phyloP scores from a whole-genome alignment of 345 rosid genomes.

The Schrenkiella parvula region DNA sequence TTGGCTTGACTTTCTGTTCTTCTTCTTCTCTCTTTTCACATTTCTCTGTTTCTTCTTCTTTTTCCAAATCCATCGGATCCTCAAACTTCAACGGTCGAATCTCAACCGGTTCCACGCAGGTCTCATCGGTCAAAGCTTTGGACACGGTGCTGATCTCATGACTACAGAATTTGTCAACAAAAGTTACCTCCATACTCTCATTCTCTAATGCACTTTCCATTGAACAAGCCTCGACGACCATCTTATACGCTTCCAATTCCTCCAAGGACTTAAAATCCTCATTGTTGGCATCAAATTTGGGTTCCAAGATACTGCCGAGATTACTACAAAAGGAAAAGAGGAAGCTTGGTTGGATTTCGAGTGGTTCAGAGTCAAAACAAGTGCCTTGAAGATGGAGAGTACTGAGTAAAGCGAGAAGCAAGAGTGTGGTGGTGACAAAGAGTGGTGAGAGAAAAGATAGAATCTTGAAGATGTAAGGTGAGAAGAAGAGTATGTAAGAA shows the following conservation, averaged over 20 bases:
- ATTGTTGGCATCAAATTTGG: slow-evolving; percentile 34
- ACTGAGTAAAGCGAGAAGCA: slow-evolving; percentile 50
- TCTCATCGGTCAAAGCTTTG: not conserved
- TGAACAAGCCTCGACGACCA: slow-evolving; percentile 47
- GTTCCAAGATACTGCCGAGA: slow-evolving; percentile 40
- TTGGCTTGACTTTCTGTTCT: slow-evolving; percentile 46
- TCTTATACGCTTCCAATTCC: slow-evolving; percentile 60
- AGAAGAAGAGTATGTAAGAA: slow-evolving; percentile 55
- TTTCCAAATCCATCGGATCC: not conserved
- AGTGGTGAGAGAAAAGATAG: slow-evolving; percentile 85
- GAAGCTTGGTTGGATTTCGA: slow-evolving; percentile 42
- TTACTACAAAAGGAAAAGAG: slow-evolving; percentile 36
- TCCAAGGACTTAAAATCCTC: slow-evolving; percentile 34
- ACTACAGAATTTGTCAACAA: slow-evolving; percentile 35
- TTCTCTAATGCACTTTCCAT: slow-evolving; percentile 25
- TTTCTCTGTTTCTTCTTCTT: slow-evolving; percentile 35
- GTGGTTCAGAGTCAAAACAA: slow-evolving; percentile 13
- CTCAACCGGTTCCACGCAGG: slow-evolving; percentile 3
- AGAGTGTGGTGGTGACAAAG: slow-evolving; percentile 65
- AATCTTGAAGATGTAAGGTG: slow-evolving; percentile 67
- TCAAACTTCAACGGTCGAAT: slow-evolving; percentile 24
- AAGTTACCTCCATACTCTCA: slow-evolving; percentile 27
- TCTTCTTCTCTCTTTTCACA: slow-evolving; percentile 45
- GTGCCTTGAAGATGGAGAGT: slow-evolving; percentile 36
- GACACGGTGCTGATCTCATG: slow-evolving; percentile 25